phyloP scores from a whole-genome alignment of 805 yeast genomes.

The Jamesozyma rosinii region DNA sequence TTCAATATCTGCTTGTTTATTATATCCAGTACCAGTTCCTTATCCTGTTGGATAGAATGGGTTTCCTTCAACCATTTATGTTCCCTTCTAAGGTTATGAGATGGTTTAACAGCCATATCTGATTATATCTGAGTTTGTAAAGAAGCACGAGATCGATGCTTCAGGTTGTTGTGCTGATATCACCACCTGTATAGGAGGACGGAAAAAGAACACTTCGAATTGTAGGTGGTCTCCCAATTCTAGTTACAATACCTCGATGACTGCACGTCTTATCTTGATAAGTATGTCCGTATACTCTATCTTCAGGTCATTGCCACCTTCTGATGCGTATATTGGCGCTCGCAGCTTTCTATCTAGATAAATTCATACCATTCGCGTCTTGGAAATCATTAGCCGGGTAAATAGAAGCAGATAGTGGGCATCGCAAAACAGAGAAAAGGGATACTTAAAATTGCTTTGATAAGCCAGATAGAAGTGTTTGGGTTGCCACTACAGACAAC shows the following conservation, averaged over 20 bases:
- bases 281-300: too few species aligned
- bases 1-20: slow-evolving; percentile 11
- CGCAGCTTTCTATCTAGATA: too few species aligned
- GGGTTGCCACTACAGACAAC: too few species aligned
- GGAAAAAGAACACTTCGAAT: too few species aligned
- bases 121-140: not conserved
- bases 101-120: slow-evolving; percentile 24
- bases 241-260: not conserved
- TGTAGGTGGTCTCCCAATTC: not conserved
- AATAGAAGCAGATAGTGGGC: not conserved
- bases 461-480: too few species aligned
- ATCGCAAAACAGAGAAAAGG: not conserved
- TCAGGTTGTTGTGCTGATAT: too few species aligned
- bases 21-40: slow-evolving; percentile 10
- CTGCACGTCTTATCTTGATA: not conserved
- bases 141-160: not conserved
- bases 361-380: too few species aligned
- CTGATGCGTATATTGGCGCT: too few species aligned
- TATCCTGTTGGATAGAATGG: slow-evolving; percentile 11
- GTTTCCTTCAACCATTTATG: slow-evolving; percentile 28
- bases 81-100: slow-evolving; percentile 30
- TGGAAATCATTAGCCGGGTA: not conserved
- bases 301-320: too few species aligned
- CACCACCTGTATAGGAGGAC: too few species aligned
- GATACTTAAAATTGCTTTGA: not conserved